phyloP scores from a whole-genome alignment of 2,329 filamentous ascomycete species.

The Ophiostoma australiae region DNA sequence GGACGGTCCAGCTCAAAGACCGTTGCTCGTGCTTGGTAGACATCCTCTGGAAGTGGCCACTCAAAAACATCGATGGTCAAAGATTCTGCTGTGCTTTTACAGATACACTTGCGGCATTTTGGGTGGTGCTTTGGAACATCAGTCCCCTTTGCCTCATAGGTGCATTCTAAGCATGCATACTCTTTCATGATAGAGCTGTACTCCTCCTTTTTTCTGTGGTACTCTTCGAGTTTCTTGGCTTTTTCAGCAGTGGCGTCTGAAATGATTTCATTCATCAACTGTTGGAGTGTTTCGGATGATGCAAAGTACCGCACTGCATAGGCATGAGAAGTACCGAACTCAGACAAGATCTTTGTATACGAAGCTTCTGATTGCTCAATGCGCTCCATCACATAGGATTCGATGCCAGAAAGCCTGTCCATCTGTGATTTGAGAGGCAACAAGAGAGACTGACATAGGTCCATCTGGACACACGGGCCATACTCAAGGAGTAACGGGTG shows the following conservation, averaged over 20 bases:
- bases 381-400: not conserved
- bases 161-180: not conserved
- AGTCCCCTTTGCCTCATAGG: not conserved
- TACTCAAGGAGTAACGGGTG: constrained; percentile 45
- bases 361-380: not conserved
- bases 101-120: constrained; percentile 35
- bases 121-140: not conserved
- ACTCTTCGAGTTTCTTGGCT: not conserved
- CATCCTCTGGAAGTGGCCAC: constrained; percentile 47
- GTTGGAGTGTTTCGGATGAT: not conserved
- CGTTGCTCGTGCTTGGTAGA: constrained; percentile 37
- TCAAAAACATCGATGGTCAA: constrained; percentile 50
- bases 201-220: not conserved
- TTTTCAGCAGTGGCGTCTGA: not conserved
- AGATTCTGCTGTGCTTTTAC: constrained; percentile 5
- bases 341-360: constrained; percentile 35
- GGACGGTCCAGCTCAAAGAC: constrained; percentile 52
- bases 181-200: not conserved
- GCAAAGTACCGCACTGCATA: constrained; percentile 40
- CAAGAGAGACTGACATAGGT: constrained; percentile 42
- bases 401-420: constrained; percentile 36
- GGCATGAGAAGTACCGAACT: constrained; percentile 34
- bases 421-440: constrained; percentile 44
- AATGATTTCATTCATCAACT: not conserved
- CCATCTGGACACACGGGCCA: constrained; percentile 39